Percentiles rank a stretch among this genome's conserved stretches.
phyloP scores from a whole-genome alignment of 2,329 filamentous ascomycete species.

The Xylariaceae sp. region DNA sequence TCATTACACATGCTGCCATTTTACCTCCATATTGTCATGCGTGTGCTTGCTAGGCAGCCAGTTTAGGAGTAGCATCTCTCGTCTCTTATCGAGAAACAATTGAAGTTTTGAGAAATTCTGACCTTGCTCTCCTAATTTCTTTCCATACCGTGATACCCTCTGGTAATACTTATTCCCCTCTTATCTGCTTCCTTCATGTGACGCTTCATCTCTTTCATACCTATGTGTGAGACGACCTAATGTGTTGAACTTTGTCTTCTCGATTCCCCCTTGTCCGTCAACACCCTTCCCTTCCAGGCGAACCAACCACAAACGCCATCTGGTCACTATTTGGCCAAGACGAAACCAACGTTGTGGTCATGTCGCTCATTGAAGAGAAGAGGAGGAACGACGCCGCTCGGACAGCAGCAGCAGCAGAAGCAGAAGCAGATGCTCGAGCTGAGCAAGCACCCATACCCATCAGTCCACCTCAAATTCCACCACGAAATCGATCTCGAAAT shows the following conservation, averaged over 20 bases:
- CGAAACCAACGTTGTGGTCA: background rate
- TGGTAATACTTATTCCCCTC: background rate
- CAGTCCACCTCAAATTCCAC: background rate
- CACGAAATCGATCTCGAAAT: background rate
- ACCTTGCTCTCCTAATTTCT: background rate
- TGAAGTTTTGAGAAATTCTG: constrained; percentile 4
- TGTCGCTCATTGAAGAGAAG: constrained; percentile 22
- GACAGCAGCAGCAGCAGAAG: no score
- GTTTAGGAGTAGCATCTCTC: background rate
- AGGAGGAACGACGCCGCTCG: background rate
- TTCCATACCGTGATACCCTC: background rate
- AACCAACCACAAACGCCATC: background rate
- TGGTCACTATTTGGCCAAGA: background rate
- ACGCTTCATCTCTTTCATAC: background rate
- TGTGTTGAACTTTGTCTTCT: background rate
- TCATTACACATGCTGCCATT: background rate
- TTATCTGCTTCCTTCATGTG: constrained; percentile 12
- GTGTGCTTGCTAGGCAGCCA: constrained; percentile 12
- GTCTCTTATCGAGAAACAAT: constrained; percentile 1
- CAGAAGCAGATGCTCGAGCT: constrained; percentile 5
- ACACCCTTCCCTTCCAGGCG: background rate
- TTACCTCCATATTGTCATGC: background rate
- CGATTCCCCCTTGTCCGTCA: background rate
- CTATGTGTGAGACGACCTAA: background rate
- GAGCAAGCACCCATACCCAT: constrained; percentile 19